Conservation (phyloP, 2,329 filamentous ascomycete species). For the Aspergillus pseudotamarii region DNA sequence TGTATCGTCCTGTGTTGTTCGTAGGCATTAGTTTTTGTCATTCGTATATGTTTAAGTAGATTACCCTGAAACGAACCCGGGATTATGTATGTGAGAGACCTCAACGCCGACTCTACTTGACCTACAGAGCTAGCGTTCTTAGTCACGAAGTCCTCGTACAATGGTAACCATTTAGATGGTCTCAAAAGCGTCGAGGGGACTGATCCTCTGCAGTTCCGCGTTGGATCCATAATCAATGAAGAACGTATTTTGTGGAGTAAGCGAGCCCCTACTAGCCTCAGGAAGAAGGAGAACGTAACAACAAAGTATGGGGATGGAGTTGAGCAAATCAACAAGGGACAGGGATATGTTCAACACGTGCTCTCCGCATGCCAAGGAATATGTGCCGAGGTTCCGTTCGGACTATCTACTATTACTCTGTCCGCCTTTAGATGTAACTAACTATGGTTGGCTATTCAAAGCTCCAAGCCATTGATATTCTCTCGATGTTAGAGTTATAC, state of each 20-base stretch:
- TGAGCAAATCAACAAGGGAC: not conserved
- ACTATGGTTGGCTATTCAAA: not conserved
- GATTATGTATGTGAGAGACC: constrained; percentile 93
- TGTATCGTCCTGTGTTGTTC: constrained; percentile 41
- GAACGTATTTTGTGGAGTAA: constrained; percentile 3
- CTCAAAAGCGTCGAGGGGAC: constrained; percentile 35
- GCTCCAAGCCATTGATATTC: not conserved
- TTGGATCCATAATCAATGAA: constrained; percentile 35
- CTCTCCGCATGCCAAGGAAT: constrained; percentile 31
- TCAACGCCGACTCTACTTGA: constrained; percentile 90
- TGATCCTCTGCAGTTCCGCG: constrained; percentile 29
- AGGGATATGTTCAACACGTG: constrained; percentile 26
- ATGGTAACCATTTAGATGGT: constrained; percentile 43
- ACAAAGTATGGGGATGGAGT: not conserved
- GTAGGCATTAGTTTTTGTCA: constrained; percentile 8
- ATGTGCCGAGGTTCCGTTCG: constrained; percentile 9
- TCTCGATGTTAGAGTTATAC: not conserved
- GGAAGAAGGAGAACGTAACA: not conserved
- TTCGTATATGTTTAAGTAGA: not conserved
- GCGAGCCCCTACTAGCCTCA: not conserved
- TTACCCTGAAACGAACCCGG: constrained; percentile 57
- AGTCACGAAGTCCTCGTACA: constrained; percentile 76
- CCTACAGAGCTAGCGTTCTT: constrained; percentile 93
- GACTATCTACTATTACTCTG: too few species aligned
- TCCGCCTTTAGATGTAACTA: not conserved